Conservation (phyloP, 2,329 filamentous ascomycete genomes). For the Cytospora paraplurivora region DNA sequence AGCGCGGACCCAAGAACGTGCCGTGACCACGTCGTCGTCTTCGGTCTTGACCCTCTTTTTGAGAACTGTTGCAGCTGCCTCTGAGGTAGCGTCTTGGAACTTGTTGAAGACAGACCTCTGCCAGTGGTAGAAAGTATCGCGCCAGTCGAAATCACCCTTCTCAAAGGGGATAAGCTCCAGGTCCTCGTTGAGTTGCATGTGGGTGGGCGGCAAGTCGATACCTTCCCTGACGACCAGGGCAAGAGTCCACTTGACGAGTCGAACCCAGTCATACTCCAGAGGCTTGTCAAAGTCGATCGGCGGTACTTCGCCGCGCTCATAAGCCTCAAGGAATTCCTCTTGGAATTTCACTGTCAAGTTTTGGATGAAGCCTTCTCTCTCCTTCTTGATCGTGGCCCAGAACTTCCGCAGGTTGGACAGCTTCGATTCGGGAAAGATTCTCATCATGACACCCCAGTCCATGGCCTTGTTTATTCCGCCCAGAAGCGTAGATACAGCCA, state of each 20-base stretch:
- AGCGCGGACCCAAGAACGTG: constrained; percentile 62
- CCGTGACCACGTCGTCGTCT: constrained; percentile 39
- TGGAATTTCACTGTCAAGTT: constrained; percentile 66
- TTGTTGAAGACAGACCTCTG: constrained; percentile 59
- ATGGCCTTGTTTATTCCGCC: constrained; percentile 62
- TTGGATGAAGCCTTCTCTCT: constrained; percentile 55
- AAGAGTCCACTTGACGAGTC: constrained; percentile 67
- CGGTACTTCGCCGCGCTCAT: constrained; percentile 62
- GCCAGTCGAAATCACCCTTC: constrained; percentile 50
- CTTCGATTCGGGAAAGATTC: constrained; percentile 56
- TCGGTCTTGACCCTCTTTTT: constrained; percentile 23
- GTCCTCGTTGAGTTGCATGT: constrained; percentile 43
- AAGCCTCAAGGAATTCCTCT: constrained; percentile 65
- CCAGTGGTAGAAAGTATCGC: constrained; percentile 58
- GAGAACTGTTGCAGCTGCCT: constrained; percentile 45
- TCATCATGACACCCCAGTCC: constrained; percentile 62
- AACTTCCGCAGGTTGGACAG: constrained; percentile 55
- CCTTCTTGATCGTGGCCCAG: constrained; percentile 56
- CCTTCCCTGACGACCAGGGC: constrained; percentile 51
- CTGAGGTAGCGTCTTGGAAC: constrained; percentile 55
- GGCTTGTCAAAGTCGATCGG: constrained; percentile 65
- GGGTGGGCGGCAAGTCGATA: constrained; percentile 51
- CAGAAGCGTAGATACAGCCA: constrained; percentile 59
- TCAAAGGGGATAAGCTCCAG: constrained; percentile 37
- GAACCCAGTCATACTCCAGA: constrained; percentile 67